phyloP scores from a whole-genome alignment of 2,329 filamentous ascomycete genomes.

The Cladobotryum mycophilum region DNA sequence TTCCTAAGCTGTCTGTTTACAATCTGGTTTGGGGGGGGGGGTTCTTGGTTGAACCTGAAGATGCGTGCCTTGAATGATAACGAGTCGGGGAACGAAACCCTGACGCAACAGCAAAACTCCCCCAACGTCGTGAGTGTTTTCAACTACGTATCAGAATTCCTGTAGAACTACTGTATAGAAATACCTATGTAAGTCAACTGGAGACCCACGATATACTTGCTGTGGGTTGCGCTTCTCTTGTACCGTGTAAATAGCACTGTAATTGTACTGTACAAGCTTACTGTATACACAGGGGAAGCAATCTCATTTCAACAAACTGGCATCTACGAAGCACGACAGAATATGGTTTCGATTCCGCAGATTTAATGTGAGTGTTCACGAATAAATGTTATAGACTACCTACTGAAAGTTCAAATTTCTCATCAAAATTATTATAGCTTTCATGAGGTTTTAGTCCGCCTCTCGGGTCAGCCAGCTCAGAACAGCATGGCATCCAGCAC shows the following conservation, averaged over 20 bases:
- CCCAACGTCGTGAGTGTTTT: no score
- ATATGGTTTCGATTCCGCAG: background rate
- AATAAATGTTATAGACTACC: no score
- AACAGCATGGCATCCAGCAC: slow-evolving; percentile 7
- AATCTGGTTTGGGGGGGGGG: background rate
- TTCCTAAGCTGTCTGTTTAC: slow-evolving; percentile 14
- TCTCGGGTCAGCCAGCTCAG: background rate
- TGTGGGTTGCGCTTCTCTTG: no score
- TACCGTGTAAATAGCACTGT: background rate
- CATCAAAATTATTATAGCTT: background rate
- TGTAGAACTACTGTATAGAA: no score
- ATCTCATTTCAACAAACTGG: slow-evolving; percentile 11
- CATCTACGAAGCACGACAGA: background rate
- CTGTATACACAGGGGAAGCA: slow-evolving; percentile 3
- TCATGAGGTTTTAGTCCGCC: background rate
- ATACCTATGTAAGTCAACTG: no score
- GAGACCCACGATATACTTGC: background rate
- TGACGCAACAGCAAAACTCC: no score
- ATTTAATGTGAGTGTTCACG: no score
- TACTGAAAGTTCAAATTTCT: background rate
- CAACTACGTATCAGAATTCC: no score
- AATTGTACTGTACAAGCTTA: background rate
- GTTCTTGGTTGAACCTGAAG: background rate
- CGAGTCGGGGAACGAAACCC: no score
- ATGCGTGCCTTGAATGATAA: no score